Conservation (phyloP, 768 basidiomycete genomes). For the Leccinum fibrillosum region DNA sequence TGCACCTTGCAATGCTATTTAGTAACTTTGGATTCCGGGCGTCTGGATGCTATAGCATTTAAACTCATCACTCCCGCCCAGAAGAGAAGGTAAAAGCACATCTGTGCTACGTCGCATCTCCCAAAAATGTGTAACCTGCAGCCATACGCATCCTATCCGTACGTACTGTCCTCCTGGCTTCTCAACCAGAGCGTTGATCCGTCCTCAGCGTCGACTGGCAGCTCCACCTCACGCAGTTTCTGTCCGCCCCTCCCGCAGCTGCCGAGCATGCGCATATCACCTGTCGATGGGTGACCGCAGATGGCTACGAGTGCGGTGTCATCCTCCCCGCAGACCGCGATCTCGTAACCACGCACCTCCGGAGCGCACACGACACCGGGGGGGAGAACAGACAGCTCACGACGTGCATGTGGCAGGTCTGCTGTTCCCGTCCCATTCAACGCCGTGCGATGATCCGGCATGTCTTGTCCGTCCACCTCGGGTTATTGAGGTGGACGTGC, state of each 20-base stretch:
- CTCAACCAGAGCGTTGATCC: background rate
- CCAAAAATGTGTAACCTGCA: background rate
- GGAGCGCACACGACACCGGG: background rate
- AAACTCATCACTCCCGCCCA: background rate
- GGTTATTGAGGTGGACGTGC: constrained; percentile 6
- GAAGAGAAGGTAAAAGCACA: too few species aligned
- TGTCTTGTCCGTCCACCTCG: background rate
- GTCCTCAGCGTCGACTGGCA: background rate
- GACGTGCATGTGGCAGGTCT: background rate
- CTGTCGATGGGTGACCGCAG: background rate
- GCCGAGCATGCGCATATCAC: background rate
- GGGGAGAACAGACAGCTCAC: background rate
- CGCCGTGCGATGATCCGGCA: background rate
- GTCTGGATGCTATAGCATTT: background rate
- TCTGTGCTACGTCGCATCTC: background rate
- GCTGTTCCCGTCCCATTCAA: constrained; percentile 1
- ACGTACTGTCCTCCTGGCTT: background rate
- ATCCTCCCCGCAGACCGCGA: background rate
- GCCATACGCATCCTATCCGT: background rate
- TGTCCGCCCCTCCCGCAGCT: background rate
- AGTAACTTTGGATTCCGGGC: background rate
- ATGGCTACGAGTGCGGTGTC: constrained; percentile 2
- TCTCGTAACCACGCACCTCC: background rate
- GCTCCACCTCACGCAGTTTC: background rate
- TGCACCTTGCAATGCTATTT: background rate